Evolutionary conservation across 2,329 filamentous ascomycete genomes (phyloP).

Genomic region (Teratosphaeria pseudoeucalypti): DNA sequence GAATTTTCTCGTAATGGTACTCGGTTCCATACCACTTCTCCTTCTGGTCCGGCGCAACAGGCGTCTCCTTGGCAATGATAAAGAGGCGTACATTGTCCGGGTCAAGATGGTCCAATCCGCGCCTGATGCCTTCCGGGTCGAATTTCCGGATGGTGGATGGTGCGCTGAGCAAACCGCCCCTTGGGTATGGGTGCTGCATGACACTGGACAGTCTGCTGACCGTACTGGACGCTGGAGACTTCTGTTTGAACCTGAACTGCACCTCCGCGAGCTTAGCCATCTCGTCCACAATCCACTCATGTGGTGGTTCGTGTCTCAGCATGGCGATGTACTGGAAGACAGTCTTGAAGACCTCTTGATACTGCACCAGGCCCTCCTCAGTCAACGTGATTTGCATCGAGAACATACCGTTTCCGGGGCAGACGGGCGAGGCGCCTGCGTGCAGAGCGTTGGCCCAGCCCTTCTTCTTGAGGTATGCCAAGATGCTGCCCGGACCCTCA

Average conservation of each 20-base stretch:
- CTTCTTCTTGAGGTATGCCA: conserved; percentile 80
- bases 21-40: conserved; percentile 99
- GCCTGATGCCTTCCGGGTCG: conserved; percentile 63
- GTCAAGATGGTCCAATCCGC: conserved; percentile 61
- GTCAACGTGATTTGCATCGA: conserved; percentile 71
- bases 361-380: conserved; percentile 72
- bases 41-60: conserved; percentile 73
- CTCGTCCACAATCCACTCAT: conserved; percentile 91
- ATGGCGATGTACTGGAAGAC: conserved; percentile 89
- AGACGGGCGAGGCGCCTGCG: conserved; percentile 64
- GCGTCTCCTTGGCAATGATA: conserved; percentile 72
- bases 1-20: conserved; percentile 73
- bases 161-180: conserved; percentile 80
- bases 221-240: conserved; percentile 79
- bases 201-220: conserved; percentile 73
- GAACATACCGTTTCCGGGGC: conserved; percentile 72
- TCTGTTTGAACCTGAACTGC: conserved; percentile 90
- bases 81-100: conserved; percentile 85
- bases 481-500: conserved; percentile 83
- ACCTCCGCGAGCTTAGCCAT: conserved; percentile 84
- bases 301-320: conserved; percentile 66
- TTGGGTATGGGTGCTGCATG: conserved; percentile 84
- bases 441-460: conserved; percentile 81
- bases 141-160: conserved; percentile 68
- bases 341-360: conserved; percentile 69